phyloP scores from a whole-genome alignment of 768 basidiomycete genomes.

The Hygrocybe punicea region DNA sequence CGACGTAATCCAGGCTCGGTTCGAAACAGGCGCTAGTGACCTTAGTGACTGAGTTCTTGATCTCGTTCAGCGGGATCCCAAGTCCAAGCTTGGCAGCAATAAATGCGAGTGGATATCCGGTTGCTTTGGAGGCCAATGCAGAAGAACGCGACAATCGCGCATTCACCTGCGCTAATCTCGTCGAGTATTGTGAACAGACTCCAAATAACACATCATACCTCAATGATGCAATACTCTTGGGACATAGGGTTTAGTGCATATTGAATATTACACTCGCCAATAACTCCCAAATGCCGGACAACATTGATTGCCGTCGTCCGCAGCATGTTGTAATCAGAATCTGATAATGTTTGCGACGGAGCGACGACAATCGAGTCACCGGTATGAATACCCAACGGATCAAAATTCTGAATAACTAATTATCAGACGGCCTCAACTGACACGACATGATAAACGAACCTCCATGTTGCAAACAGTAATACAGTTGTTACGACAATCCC shows the following conservation, averaged over 20 bases:
- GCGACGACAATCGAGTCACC: slow-evolving; percentile 98
- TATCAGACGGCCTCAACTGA: not conserved
- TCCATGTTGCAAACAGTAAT: slow-evolving; percentile 99
- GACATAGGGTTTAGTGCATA: slow-evolving; percentile 95
- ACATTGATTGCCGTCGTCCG: slow-evolving; percentile 97
- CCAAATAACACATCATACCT: slow-evolving; percentile 44
- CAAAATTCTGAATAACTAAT: slow-evolving; percentile 77
- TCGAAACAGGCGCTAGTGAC: slow-evolving; percentile 97
- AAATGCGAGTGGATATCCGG: slow-evolving; percentile 96
- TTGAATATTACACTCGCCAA: slow-evolving; percentile 99
- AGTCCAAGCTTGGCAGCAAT: slow-evolving; percentile 98
- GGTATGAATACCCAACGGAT: slow-evolving; percentile 96
- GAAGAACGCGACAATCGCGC: slow-evolving; percentile 98
- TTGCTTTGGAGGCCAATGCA: slow-evolving; percentile 96
- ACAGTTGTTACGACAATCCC: slow-evolving; percentile 97
- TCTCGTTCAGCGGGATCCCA: slow-evolving; percentile 94
- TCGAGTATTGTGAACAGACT: slow-evolving; percentile 1
- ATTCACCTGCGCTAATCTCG: slow-evolving; percentile 55
- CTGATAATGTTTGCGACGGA: slow-evolving; percentile 97
- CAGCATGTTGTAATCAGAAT: slow-evolving; percentile 99
- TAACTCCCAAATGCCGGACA: slow-evolving; percentile 94
- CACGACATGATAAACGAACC: slow-evolving; percentile 49
- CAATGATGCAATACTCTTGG: slow-evolving; percentile 97
- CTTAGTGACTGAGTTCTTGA: slow-evolving; percentile 96
- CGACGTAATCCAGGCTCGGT: slow-evolving; percentile 93